Evolutionary conservation across 2,329 filamentous ascomycete species (phyloP).

Genomic region (Calcarisporium arbuscula): DNA sequence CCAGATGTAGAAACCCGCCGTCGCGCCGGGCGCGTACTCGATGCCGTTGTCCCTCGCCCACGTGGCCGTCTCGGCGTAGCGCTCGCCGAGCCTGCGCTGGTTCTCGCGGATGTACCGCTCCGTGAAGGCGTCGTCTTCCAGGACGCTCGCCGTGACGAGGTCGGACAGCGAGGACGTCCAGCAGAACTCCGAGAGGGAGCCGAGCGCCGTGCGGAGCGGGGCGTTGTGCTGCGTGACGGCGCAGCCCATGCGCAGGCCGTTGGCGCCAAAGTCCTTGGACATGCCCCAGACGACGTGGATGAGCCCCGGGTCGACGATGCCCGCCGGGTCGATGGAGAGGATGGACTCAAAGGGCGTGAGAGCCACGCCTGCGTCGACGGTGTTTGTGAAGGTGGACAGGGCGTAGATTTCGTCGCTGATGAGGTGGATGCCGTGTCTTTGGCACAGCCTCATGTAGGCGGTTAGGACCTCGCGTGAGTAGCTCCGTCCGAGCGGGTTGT

Average conservation of each 20-base stretch:
- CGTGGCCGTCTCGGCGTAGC: constrained; percentile 29
- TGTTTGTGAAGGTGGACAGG: constrained; percentile 42
- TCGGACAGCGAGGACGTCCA: constrained; percentile 40
- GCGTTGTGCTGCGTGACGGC: constrained; percentile 42
- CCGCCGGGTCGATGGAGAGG: constrained; percentile 34
- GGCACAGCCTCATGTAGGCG: constrained; percentile 39
- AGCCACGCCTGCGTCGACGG: constrained; percentile 17
- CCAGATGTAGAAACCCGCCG: constrained; percentile 52
- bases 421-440: constrained; percentile 42
- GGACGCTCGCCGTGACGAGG: constrained; percentile 30
- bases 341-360: constrained; percentile 36
- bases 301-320: constrained; percentile 39
- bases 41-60: constrained; percentile 34
- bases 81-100: constrained; percentile 27
- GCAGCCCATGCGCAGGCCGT: constrained; percentile 46
- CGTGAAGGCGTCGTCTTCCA: constrained; percentile 37
- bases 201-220: constrained; percentile 29
- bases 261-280: constrained; percentile 49
- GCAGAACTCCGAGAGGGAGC: constrained; percentile 31
- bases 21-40: constrained; percentile 37
- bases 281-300: constrained; percentile 46
- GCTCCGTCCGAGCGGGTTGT: constrained; percentile 45
- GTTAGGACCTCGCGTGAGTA: constrained; percentile 34
- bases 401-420: constrained; percentile 47
- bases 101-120: constrained; percentile 39